Evolutionary conservation across 1,284 basidiomycete species (phyloP).

Genomic region (Amylostereum chailletii): DNA sequence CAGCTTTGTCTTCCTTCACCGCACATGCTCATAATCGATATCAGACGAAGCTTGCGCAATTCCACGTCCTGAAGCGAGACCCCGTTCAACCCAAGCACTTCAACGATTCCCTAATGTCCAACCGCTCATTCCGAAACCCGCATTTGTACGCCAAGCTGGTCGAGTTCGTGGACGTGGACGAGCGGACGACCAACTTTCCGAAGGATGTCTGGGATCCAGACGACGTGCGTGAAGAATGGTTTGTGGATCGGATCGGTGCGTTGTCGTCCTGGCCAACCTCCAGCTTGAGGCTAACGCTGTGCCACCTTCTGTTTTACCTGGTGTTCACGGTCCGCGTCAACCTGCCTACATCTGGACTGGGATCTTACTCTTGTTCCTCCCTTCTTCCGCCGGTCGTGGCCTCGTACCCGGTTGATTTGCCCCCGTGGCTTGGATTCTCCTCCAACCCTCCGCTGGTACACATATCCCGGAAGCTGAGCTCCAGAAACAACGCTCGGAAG

Average conservation of each 20-base stretch:
- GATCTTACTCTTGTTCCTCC: neutral
- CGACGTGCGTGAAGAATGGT: constrained; percentile 58
- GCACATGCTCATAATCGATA: constrained; percentile 18
- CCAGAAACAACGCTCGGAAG: constrained; percentile 54
- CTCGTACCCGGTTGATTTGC: neutral
- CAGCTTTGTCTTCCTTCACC: constrained; percentile 12
- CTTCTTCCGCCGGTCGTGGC: neutral
- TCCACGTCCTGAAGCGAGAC: constrained; percentile 61
- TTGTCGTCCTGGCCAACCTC: constrained; percentile 2
- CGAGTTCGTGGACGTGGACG: constrained; percentile 84
- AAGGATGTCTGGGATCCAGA: constrained; percentile 58
- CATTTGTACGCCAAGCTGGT: constrained; percentile 91
- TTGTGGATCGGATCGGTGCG: constrained; percentile 61
- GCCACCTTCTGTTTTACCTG: neutral
- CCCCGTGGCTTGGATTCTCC: too few relatives aligned
- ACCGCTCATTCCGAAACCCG: constrained; percentile 89
- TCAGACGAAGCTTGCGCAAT: constrained; percentile 75
- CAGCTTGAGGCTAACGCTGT: neutral
- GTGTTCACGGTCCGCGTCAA: constrained; percentile 5
- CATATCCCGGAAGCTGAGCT: constrained; percentile 19
- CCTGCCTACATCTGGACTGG: neutral
- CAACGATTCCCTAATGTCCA: constrained; percentile 87
- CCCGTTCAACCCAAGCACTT: constrained; percentile 72
- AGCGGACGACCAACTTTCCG: constrained; percentile 76
- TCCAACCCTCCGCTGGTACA: neutral